phyloP scores from a whole-genome alignment of 2,329 filamentous ascomycete species.

The Ophiosphaerella narmari region DNA sequence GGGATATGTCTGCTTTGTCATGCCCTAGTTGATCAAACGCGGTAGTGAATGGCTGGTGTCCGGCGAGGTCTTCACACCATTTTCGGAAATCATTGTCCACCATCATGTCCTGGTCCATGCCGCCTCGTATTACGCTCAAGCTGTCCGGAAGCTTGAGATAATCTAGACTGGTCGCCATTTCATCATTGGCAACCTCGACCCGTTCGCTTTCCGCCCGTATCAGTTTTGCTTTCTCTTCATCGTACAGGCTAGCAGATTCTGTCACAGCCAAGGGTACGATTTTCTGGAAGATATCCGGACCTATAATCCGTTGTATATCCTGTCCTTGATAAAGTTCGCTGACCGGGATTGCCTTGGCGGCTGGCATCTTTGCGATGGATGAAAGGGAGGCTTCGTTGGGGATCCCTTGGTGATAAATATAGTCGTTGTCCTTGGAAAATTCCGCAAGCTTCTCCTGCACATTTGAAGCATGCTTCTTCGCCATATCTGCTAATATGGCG shows the following conservation, averaged over 20 bases:
- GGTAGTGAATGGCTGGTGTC: slow-evolving; percentile 76
- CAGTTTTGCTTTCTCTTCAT: slow-evolving; percentile 97
- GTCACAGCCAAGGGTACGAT: slow-evolving; percentile 96
- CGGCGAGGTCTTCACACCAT: slow-evolving; percentile 92
- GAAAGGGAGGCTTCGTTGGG: slow-evolving; percentile 82
- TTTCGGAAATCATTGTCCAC: slow-evolving; percentile 90
- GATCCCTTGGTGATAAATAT: slow-evolving; percentile 94
- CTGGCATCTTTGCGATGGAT: slow-evolving; percentile 85
- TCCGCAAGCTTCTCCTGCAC: slow-evolving; percentile 81
- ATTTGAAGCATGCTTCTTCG: slow-evolving; percentile 78
- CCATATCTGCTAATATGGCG: slow-evolving; percentile 73
- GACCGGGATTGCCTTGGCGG: slow-evolving; percentile 95
- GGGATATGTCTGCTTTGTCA: slow-evolving; percentile 76
- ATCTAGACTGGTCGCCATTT: slow-evolving; percentile 94
- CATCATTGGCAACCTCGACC: slow-evolving; percentile 88
- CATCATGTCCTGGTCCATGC: slow-evolving; percentile 83
- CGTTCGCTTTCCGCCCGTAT: slow-evolving; percentile 91
- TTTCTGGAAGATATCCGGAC: slow-evolving; percentile 94
- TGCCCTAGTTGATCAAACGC: slow-evolving; percentile 80
- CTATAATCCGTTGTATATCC: slow-evolving; percentile 95
- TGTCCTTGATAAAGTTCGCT: slow-evolving; percentile 96
- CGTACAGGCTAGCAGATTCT: slow-evolving; percentile 94
- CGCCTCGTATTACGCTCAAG: slow-evolving; percentile 88
- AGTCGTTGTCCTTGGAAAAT: slow-evolving; percentile 91
- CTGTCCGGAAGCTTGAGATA: slow-evolving; percentile 90